Percentiles rank a stretch among this genome's conserved stretches.
Evolutionary conservation across 257 asterid species (phyloP).

Genomic region (Anisodus acutangulus): DNA sequence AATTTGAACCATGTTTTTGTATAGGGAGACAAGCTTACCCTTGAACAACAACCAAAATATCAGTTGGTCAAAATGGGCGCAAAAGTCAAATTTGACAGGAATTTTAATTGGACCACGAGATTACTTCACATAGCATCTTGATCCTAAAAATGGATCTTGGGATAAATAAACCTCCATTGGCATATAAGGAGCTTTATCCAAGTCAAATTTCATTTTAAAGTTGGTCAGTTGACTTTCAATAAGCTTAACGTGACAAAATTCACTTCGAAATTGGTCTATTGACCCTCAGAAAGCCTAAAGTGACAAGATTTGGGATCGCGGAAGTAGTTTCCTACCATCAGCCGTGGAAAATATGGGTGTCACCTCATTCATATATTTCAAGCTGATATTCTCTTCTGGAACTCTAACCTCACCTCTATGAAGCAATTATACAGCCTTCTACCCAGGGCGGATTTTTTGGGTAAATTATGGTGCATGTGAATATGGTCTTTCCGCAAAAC

Average conservation of each 20-base stretch:
- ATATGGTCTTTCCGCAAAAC: too few species aligned
- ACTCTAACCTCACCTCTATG: neutral
- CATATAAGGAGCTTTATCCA: conserved; percentile 6
- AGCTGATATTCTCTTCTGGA: neutral
- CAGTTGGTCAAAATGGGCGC: neutral
- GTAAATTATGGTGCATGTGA: too few species aligned
- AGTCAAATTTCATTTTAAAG: neutral
- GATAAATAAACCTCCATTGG: neutral
- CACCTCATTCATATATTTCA: neutral
- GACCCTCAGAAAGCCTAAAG: neutral
- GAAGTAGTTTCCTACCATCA: neutral
- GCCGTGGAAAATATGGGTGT: neutral
- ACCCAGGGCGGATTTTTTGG: too few species aligned
- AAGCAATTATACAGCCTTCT: neutral
- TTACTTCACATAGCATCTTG: neutral
- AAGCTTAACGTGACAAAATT: neutral
- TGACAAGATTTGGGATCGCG: neutral
- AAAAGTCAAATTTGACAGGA: neutral
- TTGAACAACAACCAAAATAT: neutral
- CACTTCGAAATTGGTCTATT: neutral
- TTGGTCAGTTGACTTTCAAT: neutral
- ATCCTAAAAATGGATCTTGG: neutral
- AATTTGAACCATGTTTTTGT: neutral
- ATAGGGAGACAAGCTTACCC: neutral
- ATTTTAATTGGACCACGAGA: neutral